A percentile compares a stretch with the other conserved stretches of the same genome.
Evolutionary conservation across 495 filamentous ascomycete genomes (phyloP).

Genomic region (Penicillium subrubescens): DNA sequence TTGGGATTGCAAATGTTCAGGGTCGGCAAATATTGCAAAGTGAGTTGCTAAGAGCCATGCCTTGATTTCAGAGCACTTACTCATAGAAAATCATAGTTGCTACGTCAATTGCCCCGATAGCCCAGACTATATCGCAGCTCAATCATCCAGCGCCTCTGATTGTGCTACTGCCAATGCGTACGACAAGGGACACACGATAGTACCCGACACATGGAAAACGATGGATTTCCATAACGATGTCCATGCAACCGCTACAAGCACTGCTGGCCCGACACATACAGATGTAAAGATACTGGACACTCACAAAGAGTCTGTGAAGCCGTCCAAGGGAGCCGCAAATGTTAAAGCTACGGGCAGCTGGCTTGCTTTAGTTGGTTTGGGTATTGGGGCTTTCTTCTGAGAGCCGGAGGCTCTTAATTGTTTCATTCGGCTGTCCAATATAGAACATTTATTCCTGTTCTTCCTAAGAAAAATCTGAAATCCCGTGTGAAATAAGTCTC

Average conservation of each 20-base stretch:
- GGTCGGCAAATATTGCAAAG: slow-evolving; percentile 29
- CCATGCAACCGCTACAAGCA: slow-evolving; percentile 11
- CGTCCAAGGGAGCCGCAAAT: slow-evolving; percentile 21
- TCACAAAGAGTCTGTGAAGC: slow-evolving; percentile 12
- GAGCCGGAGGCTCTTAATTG: neutral
- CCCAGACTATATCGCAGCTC: slow-evolving; percentile 16
- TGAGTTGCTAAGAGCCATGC: slow-evolving; percentile 6
- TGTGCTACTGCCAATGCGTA: slow-evolving; percentile 32
- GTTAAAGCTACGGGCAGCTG: slow-evolving; percentile 19
- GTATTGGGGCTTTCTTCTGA: slow-evolving; percentile 18
- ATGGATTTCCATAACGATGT: slow-evolving; percentile 14
- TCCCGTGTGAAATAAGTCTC: too few relatives aligned
- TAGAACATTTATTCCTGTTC: neutral
- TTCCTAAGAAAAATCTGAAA: neutral
- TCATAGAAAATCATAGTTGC: slow-evolving; percentile 7
- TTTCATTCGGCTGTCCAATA: neutral
- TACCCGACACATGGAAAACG: slow-evolving; percentile 21
- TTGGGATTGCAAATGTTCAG: slow-evolving; percentile 34
- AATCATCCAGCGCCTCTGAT: slow-evolving; percentile 15
- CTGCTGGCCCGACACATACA: slow-evolving; percentile 2
- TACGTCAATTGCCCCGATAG: slow-evolving; percentile 27
- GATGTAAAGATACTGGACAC: slow-evolving; percentile 8
- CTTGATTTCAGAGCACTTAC: neutral
- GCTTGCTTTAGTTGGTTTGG: slow-evolving; percentile 25
- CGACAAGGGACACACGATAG: slow-evolving; percentile 19